phyloP scores from a whole-genome alignment of 768 basidiomycete species.

The Fomitopsis pulvina region DNA sequence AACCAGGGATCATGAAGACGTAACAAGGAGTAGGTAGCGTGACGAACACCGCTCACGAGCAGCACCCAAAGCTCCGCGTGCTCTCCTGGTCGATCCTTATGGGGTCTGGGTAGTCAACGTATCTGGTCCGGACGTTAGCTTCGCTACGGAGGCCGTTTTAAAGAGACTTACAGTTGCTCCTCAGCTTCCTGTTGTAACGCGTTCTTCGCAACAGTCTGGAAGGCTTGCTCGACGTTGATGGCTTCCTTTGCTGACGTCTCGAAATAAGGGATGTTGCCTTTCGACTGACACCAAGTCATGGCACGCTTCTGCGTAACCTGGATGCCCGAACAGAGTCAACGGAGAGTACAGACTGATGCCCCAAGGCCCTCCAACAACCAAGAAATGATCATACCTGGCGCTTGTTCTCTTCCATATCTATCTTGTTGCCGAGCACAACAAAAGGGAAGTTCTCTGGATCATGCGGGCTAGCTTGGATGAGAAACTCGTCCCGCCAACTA shows the following conservation, averaged over 20 bases:
- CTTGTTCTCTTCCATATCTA: slow-evolving; percentile 98
- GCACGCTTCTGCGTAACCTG: slow-evolving; percentile 99
- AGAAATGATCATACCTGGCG: slow-evolving; percentile 61
- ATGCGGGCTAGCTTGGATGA: slow-evolving; percentile 97
- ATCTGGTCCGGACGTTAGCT: slow-evolving; percentile 43
- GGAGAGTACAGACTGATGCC: neutral
- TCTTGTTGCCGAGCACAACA: slow-evolving; percentile 99
- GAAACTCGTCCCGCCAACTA: slow-evolving; percentile 99
- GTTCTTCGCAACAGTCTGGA: slow-evolving; percentile 99
- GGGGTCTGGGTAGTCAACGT: slow-evolving; percentile 97
- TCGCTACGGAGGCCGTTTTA: slow-evolving; percentile 6
- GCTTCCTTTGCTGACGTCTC: slow-evolving; percentile 99
- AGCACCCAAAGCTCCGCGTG: slow-evolving; percentile 89
- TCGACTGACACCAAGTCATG: slow-evolving; percentile 99
- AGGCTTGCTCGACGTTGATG: slow-evolving; percentile 99
- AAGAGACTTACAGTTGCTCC: slow-evolving; percentile 72
- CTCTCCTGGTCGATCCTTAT: slow-evolving; percentile 94
- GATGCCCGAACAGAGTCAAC: neutral
- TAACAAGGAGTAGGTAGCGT: neutral
- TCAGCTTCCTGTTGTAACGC: slow-evolving; percentile 96
- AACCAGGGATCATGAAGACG: slow-evolving; percentile 14
- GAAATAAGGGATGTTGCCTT: slow-evolving; percentile 99
- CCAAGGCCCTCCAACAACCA: neutral
- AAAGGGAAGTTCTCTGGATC: slow-evolving; percentile 99
- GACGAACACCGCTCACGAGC: slow-evolving; percentile 46